Evolutionary conservation across 129 eudicot species (phyloP), one percentile per base, ranked within the genome.

Genomic region (Lonicera japonica): DNA sequence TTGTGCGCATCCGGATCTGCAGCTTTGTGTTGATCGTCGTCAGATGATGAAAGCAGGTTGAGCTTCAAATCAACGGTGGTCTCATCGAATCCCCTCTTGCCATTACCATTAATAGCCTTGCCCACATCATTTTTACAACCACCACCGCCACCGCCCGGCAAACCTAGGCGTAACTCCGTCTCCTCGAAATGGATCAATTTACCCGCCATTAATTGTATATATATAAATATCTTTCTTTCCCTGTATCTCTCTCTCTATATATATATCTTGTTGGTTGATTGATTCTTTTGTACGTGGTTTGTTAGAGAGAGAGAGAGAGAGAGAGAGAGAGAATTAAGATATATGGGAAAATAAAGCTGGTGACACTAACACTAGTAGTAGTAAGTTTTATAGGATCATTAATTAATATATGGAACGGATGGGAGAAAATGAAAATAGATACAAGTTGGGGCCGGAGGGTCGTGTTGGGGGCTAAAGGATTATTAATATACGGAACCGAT

Each of bases 1-100:
- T 58, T 41, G 0, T 53, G 34, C 25, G 40, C 23, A 36, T 8
- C 36, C 60, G 11, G 56, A 13, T 39, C 67, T 6, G 36, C 24
- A 3, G 20, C 25, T 5, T 60, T 17, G 39, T n/a, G n/a, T n/a
- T n/a, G n/a, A n/a, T n/a, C n/a, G n/a, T 60, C 58, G 70, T 82
- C 40, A 66, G 67, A 0, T 29, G 85, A 71, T 20, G 82, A 64
- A 0, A 86, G n/a, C n/a, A n/a, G 70, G 43, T 90, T 86, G 59
- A 90, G 81, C 84, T 90, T 90, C 91, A 90, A 83, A 72, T 90
- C 97, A 72, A 78, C 75, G 54, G 90, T 73, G 54, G 90, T 73
- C 8, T 85, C 82, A 22, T 58, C 73, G 29, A 72, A 83, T 1
- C 84, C 86, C 81, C 95, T 73, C 68, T 86, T 90, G 38, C 87